Base-by-base conservation (phyloP, 306 rosid genomes). In the Lathyrus aphaca region DNA sequence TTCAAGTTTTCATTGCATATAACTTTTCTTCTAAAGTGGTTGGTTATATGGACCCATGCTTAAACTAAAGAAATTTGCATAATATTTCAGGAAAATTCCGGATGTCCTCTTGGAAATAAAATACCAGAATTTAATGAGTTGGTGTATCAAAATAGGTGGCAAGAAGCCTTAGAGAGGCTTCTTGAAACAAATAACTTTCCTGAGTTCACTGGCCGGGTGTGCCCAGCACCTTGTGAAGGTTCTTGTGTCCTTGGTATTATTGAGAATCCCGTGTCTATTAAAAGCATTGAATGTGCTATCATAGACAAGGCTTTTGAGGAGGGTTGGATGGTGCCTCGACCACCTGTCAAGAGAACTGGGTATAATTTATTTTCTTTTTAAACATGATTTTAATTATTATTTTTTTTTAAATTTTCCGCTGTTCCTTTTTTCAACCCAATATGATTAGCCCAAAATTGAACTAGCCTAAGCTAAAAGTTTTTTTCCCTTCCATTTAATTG, bases 161-260 rank as follows among this genome's bases (percentile, higher is more conserved):
- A 45, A 10, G 99, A 95, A 69, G 99, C 99, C 13, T 81, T 95
- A 21, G 97, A 84, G 3, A 81, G 99, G 78, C 96, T 95, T 74
- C 99, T 91, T 17, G 99, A 95, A 85, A 95, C 99, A 56, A 95
- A 95, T 60, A 95, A 95, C 86, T 95, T 95, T 74, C 99, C 99
- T 0, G 99, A 95, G 83, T 95, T 95, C 48, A 95, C 99, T 51
- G 99, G 99, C 30, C 91, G 99, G 19, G 99, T 95, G 32, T 95
- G 99, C 64, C 99, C 99, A n/a, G 99, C 99, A 18, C 99, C 99
- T 49, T 95, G 99, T 65, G 99, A 95, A 86, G 99, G 99, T 49
- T 84, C 99, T 29, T 95, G 99, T 68, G 99, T 95, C 30, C 86
- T 82, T 70, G 86, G 86, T 44, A 82, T 82, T 45, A 82, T 82